Conservation (phyloP, 176 grass and related monocot genomes). For the Aegilops sharonensis region DNA sequence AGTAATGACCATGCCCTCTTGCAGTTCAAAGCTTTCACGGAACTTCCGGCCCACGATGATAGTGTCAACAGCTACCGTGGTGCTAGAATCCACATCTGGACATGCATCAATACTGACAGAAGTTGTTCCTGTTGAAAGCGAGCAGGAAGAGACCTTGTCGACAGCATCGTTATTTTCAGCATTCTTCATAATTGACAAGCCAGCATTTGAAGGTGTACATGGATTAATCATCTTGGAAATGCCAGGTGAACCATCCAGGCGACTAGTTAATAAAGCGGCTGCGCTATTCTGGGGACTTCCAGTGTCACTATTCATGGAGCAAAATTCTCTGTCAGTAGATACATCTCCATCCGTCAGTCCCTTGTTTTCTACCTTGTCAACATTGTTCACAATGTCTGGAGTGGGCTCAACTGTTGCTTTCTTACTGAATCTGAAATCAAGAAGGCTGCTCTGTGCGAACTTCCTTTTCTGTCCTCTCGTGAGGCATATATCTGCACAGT, state of each 20-base stretch:
- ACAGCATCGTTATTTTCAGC: neutral
- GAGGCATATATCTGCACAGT: slow-evolving; percentile 74
- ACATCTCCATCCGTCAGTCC: slow-evolving; percentile 1
- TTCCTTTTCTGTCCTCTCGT: slow-evolving; percentile 68
- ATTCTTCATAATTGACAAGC: neutral
- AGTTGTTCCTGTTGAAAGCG: slow-evolving; percentile 8
- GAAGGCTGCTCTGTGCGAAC: slow-evolving; percentile 73
- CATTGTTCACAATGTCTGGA: slow-evolving; percentile 11
- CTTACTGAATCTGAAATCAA: slow-evolving; percentile 78
- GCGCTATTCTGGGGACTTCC: slow-evolving; percentile 16
- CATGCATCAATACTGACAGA: slow-evolving; percentile 17
- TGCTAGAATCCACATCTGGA: slow-evolving; percentile 22
- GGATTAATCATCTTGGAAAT: slow-evolving; percentile 20
- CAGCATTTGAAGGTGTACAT: neutral
- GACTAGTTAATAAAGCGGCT: slow-evolving; percentile 17
- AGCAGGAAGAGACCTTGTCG: neutral
- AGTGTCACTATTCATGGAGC: neutral
- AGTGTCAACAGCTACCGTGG: slow-evolving; percentile 46
- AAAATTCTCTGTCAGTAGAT: slow-evolving; percentile 6
- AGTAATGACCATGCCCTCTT: slow-evolving; percentile 49
- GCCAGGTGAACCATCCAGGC: slow-evolving; percentile 22
- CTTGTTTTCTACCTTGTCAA: neutral
- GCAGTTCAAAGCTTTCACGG: slow-evolving; percentile 56
- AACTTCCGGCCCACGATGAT: slow-evolving; percentile 80
- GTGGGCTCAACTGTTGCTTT: neutral